A percentile compares a stretch with the other conserved stretches of the same genome.
These are phyloP conservation scores for Scheffersomyces insectosa DNA, from an alignment of 1,139 yeast species.

Conservation along the genomic window DNA sequence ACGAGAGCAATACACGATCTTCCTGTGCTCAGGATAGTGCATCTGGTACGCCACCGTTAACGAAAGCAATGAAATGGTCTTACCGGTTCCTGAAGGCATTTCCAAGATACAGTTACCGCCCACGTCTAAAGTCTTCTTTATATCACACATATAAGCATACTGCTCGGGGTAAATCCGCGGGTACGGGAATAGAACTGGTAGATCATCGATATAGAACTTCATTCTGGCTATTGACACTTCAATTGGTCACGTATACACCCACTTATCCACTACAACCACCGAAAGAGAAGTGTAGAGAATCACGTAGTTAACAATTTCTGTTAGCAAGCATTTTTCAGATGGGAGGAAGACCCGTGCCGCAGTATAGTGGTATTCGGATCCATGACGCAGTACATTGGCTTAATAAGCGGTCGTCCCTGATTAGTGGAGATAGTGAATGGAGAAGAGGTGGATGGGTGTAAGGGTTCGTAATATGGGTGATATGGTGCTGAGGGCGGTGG, in stretches of 20 bases:
- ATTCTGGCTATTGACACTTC: conserved; percentile 15
- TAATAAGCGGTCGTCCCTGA: no score
- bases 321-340: no score
- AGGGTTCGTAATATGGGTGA: no score
- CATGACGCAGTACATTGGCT: no score
- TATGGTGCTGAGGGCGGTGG: no score
- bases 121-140: conserved; percentile 88
- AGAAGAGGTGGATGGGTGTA: no score
- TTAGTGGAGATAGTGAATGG: no score
- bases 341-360: no score
- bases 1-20: conserved; percentile 96
- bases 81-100: conserved; percentile 99
- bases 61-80: conserved; percentile 87
- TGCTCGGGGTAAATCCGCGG: conserved; percentile 98
- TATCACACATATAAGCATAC: conserved; percentile 95
- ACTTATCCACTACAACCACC: background rate
- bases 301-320: no score
- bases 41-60: conserved; percentile 93
- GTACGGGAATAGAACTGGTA: conserved; percentile 95
- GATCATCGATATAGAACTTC: conserved; percentile 88
- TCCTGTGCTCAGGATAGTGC: conserved; percentile 93
- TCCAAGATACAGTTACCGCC: conserved; percentile 98
- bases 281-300: no score
- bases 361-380: no score
- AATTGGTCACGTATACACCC: no score